Evolutionary conservation across 768 basidiomycete species (phyloP), one percentile per base, ranked within the genome.

Genomic region (Pleurotus pulmonarius): DNA sequence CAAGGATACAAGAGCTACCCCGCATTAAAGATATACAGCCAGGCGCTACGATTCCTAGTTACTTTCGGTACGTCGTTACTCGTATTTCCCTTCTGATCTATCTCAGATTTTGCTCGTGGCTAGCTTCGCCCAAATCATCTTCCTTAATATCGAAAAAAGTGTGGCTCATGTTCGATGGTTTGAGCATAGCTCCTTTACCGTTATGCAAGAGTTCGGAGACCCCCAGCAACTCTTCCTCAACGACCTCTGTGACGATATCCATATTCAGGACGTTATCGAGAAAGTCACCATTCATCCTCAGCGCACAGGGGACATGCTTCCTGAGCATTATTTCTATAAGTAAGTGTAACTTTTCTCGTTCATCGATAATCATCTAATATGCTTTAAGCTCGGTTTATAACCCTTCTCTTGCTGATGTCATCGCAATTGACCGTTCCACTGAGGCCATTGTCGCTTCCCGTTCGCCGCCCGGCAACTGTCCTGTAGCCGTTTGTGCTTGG

Each of bases 161-260:
- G 68, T 57, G 1, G 79, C 81, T 0, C 91, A 93, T 66, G 69
- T 88, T 8, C 88, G 83, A 34, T 93, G 89, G 89, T 81, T 88
- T 25, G 80, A 87, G 53, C 90, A 92, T 62, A 81, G 83, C 0
- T 80, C 81, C 0, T 77, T 80, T 55, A 87, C 83, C 0, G 65
- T 82, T n/a, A 65, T 90, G 24, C 71, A 76, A 25, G 84, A 90
- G 58, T 67, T 91, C 12, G 80, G 78, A 0, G 70, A 87, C 56
- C 72, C 81, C 0, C 83, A 83, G 55, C 89, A 93, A 60, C 64
- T 93, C 0, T 90, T 86, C 64, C 66, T 88, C 4, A 77, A 77
- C 25, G 68, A 83, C 2, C 63, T 77, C 0, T 92, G 90, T 58
- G 76, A 75, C 45, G 61, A 72, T 8, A 62, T 79, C 13, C 58